Base-by-base conservation (phyloP, 2,329 filamentous ascomycete species). In the Emericellopsis atlantica region DNA sequence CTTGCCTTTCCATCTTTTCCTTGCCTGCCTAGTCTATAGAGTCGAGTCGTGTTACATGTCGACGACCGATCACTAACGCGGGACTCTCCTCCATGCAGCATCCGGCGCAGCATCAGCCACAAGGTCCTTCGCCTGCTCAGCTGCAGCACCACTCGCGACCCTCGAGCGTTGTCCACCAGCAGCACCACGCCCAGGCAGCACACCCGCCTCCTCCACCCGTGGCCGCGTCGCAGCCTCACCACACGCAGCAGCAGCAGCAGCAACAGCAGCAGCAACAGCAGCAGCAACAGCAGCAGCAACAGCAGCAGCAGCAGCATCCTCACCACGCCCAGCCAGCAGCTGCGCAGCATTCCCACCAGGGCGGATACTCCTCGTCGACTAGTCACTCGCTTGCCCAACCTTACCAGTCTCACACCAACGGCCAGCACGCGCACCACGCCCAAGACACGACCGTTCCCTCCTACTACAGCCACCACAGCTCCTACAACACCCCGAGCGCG, bases 401-500 rank as follows among this genome's bases (percentile, higher is more conserved):
- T 53, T 92, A 92, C 62, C 76, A 81, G 48, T 7, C 26, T 12
- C 26, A 29, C 9, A 73, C 79, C 48, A 69, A 78, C 43, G 70
- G 72, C 48, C 79, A 81, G 57, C 69, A 74, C 24, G 66, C 71
- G 21, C 75, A 67, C 54, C 71, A 72, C 36, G 26, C 26, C 26
- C 26, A 29, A 29, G 80, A 81, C 54, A 84, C 93, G 44, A 60
- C 52, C 51, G 65, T 84, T 40, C 72, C 79, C 52, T 93, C 79
- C 52, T 94, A 90, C 62, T 79, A 83, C 56, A 76, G 82, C 44
- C 84, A 92, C 57, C 76, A 84, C 47, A 86, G 80, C 58, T 77
- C 85, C 10, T 94, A 94, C 67, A 88, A 82, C 64, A 82, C 85
- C 42, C 80, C 84, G 50, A 86, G 82, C 65, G 77, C 82, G 45